phyloP scores from a whole-genome alignment of 2,329 filamentous ascomycete species.

The Leptographium galeiforme region DNA sequence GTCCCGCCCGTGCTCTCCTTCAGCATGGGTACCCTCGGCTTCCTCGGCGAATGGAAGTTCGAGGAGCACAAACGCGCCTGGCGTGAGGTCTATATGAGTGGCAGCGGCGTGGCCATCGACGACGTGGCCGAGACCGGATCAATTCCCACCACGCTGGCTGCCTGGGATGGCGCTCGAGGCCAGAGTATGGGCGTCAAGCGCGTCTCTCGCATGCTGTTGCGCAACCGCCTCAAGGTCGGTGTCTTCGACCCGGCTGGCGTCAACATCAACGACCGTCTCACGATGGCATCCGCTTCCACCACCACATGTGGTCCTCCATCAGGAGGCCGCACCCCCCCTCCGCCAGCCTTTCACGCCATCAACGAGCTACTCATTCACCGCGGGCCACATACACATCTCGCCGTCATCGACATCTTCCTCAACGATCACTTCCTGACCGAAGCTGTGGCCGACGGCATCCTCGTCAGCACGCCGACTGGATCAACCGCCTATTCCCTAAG shows the following conservation, averaged over 20 bases:
- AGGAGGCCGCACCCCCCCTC: not conserved
- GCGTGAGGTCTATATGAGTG: constrained; percentile 79
- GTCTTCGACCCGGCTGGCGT: constrained; percentile 59
- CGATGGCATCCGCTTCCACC: constrained; percentile 28
- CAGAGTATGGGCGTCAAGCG: constrained; percentile 68
- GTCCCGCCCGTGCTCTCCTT: constrained; percentile 91
- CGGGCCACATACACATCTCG: constrained; percentile 77
- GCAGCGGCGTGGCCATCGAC: constrained; percentile 36
- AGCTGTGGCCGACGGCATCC: constrained; percentile 87
- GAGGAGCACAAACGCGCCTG: constrained; percentile 84
- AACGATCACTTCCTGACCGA: constrained; percentile 84
- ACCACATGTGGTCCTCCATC: constrained; percentile 3
- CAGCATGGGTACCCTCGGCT: constrained; percentile 92
- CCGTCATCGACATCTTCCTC: constrained; percentile 82
- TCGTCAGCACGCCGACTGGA: constrained; percentile 86
- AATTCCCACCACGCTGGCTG: constrained; percentile 15
- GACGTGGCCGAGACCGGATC: constrained; percentile 16
- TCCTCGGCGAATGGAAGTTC: constrained; percentile 95
- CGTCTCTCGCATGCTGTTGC: constrained; percentile 68
- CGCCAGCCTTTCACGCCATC: constrained; percentile 53
- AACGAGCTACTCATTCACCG: constrained; percentile 94
- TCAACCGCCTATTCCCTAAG: constrained; percentile 94
- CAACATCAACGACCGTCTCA: constrained; percentile 41
- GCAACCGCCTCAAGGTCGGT: constrained; percentile 76
- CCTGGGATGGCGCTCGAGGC: constrained; percentile 63